phyloP scores from a whole-genome alignment of 371 early-diverging fungal species.

The Mucor ambiguus region DNA sequence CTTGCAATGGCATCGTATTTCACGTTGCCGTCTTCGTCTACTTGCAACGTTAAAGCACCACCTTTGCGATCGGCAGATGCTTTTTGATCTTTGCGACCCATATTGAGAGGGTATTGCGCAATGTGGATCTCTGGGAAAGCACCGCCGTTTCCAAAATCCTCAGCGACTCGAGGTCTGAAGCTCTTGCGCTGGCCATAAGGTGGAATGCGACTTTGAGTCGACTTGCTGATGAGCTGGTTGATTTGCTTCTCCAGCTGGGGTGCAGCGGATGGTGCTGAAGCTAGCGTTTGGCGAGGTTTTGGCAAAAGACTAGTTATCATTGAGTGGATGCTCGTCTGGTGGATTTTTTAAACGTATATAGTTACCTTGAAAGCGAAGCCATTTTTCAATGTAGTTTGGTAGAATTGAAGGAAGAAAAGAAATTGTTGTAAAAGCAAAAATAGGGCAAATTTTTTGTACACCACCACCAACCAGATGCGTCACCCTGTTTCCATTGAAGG shows the following conservation, averaged over 20 bases:
- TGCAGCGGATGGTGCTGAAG: slow-evolving; percentile 27
- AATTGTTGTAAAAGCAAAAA: neutral
- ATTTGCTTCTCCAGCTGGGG: slow-evolving; percentile 41
- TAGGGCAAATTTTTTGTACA: neutral
- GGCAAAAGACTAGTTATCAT: slow-evolving; percentile 39
- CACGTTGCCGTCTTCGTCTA: slow-evolving; percentile 89
- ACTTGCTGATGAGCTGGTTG: slow-evolving; percentile 42
- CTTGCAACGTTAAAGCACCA: slow-evolving; percentile 83
- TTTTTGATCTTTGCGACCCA: slow-evolving; percentile 81
- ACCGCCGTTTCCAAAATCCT: slow-evolving; percentile 96
- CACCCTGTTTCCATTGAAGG: neutral
- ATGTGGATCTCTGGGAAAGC: slow-evolving; percentile 94
- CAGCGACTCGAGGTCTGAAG: slow-evolving; percentile 77
- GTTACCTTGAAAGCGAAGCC: slow-evolving; percentile 38
- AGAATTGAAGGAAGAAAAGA: neutral
- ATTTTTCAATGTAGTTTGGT: slow-evolving; percentile 6
- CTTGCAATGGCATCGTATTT: slow-evolving; percentile 87
- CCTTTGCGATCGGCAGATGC: slow-evolving; percentile 49
- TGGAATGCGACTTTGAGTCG: slow-evolving; percentile 59
- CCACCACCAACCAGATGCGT: neutral
- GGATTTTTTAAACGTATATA: neutral
- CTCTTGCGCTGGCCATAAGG: slow-evolving; percentile 82
- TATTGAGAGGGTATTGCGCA: slow-evolving; percentile 90
- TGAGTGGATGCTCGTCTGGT: neutral
- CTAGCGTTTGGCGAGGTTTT: slow-evolving; percentile 43